Evolutionary conservation across 108 stramenopile species (phyloP), one percentile per base, ranked within the genome.

Genomic region (Cyclotella atomus): DNA sequence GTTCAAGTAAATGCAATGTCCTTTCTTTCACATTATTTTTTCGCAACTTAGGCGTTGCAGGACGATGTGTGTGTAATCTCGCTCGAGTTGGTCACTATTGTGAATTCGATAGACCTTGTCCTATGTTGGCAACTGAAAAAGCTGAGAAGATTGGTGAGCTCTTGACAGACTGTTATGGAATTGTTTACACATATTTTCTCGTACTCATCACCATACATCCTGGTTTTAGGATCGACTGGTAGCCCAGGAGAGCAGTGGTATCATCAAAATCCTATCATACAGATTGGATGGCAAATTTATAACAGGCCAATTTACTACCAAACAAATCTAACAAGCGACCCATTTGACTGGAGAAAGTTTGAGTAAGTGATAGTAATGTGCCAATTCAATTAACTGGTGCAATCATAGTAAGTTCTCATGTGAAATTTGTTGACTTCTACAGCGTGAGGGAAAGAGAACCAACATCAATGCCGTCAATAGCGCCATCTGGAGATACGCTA

Each of bases 341-440:
- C 68, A 29, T 70, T 57, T 45, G 68, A 70, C 28, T 41, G 52
- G 50, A 27, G 68, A 27, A 57, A 57, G 30, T 70, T 54, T 44
- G 56, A 70, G 38, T 54, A 19, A 54, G 50, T 17, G 2, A 9
- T 36, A n/a, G n/a, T n/a, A n/a, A n/a, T n/a, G n/a, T n/a, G 32
- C 14, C 28, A 9, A 7, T 15, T 21, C 17, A 29, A 20, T 2
- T 21, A 35, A 2, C 27, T 5, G 8, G 15, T 29, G 20, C 7
- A 28, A 28, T 38, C 24, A 28, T 47, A 24, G n/a, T 38, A 23
- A 28, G 44, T 15, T 20, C 12, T 41, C 9, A 25, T 29, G 8
- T 47, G 12, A 4, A 14, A 15, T 24, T 17, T 7, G 20, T 23
- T 53, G 3, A 23, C 23, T 50, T 53, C 19, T 2, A 24, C 47